Evolutionary conservation across 2,329 filamentous ascomycete genomes (phyloP).

Genomic region (Trematosphaeria pertusa): DNA sequence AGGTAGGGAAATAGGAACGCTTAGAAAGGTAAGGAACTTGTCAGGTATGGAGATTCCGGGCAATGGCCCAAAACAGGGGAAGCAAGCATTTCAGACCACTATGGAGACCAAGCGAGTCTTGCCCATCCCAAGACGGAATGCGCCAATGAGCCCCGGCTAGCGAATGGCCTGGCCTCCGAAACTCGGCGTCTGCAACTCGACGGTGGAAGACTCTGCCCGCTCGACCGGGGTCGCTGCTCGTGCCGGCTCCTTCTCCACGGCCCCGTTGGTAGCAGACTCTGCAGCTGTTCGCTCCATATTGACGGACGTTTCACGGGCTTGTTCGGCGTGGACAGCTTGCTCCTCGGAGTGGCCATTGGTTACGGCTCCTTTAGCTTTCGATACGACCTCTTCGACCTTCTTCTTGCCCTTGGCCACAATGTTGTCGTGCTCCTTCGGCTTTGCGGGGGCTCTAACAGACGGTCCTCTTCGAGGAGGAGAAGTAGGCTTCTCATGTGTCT

Average conservation of each 20-base stretch:
- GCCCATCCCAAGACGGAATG: too few species aligned
- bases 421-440: slow-evolving; percentile 33
- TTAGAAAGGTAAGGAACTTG: slow-evolving; percentile 3
- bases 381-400: slow-evolving; percentile 43
- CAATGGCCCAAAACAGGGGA: too few species aligned
- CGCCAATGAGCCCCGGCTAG: too few species aligned
- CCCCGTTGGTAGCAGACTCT: not conserved
- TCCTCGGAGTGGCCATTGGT: slow-evolving; percentile 35
- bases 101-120: too few species aligned
- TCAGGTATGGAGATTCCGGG: too few species aligned
- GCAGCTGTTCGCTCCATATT: not conserved
- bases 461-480: slow-evolving; percentile 43
- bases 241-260: not conserved
- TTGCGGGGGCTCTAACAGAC: slow-evolving; percentile 21
- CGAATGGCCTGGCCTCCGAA: slow-evolving; percentile 30
- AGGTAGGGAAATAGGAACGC: slow-evolving; percentile 17
- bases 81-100: too few species aligned
- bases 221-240: slow-evolving; percentile 23
- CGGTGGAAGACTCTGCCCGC: slow-evolving; percentile 28
- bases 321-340: too few species aligned
- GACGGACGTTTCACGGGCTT: not conserved
- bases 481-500: slow-evolving; percentile 67
- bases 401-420: slow-evolving; percentile 44
- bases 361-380: slow-evolving; percentile 44
- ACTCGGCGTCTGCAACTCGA: slow-evolving; percentile 33